Percentiles rank a stretch among this genome's conserved stretches.
phyloP scores from a whole-genome alignment of 345 rosid species.

The Diplotaxis tenuifolia region DNA sequence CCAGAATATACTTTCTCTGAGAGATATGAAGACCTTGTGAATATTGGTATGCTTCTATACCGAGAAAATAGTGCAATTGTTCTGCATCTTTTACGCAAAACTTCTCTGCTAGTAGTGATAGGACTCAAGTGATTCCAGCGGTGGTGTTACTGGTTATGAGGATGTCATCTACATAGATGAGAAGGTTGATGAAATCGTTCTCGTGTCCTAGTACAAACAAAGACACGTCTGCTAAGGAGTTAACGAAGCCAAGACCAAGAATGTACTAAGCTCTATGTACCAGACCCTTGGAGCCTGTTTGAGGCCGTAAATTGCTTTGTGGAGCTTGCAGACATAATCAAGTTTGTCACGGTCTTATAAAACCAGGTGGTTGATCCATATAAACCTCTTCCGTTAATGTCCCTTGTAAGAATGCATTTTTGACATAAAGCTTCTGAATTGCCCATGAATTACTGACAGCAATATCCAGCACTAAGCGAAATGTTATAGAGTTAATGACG shows the following conservation, averaged over 20 bases:
- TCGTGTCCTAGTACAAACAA: background rate
- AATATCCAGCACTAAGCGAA: background rate
- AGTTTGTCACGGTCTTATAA: too few species aligned
- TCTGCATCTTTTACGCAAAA: too few species aligned
- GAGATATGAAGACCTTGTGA: background rate
- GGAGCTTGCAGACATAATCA: too few species aligned
- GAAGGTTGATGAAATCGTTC: background rate
- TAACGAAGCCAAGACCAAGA: background rate
- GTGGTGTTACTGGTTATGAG: background rate
- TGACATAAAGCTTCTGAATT: too few species aligned
- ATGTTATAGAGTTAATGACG: background rate
- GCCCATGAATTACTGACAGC: background rate
- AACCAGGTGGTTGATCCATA: too few species aligned
- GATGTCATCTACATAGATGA: background rate
- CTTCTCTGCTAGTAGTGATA: background rate
- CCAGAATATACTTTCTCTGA: too few species aligned
- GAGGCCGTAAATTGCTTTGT: too few species aligned
- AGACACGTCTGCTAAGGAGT: background rate
- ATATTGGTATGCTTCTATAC: too few species aligned
- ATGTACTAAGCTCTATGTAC: background rate
- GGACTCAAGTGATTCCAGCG: background rate
- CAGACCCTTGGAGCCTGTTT: too few species aligned
- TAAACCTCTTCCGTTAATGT: too few species aligned
- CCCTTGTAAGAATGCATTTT: too few species aligned
- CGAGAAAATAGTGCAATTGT: too few species aligned